These are phyloP conservation scores for Ceratocystis colombiana DNA, from an alignment of 2,329 filamentous ascomycete species.

Conservation along the genomic window DNA sequence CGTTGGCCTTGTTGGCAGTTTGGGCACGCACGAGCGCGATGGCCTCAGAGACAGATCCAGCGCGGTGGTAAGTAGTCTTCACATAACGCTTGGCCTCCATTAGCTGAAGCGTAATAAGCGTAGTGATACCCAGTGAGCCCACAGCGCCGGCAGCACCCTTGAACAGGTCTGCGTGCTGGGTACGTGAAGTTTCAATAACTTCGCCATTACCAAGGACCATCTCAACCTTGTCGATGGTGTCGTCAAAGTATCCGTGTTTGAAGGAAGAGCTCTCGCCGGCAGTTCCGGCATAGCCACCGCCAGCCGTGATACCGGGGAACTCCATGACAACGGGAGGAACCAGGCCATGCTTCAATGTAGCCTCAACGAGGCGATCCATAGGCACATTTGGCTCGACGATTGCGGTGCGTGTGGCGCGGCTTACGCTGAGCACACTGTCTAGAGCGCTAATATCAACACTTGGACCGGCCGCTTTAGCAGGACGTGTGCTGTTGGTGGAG, in stretches of 20 bases:
- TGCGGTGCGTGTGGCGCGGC: slow-evolving; percentile 45
- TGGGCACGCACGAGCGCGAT: slow-evolving; percentile 42
- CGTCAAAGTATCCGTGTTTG: slow-evolving; percentile 61
- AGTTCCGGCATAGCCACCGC: slow-evolving; percentile 61
- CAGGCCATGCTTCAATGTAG: slow-evolving; percentile 53
- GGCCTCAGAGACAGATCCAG: slow-evolving; percentile 40
- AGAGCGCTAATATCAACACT: slow-evolving; percentile 58
- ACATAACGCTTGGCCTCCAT: slow-evolving; percentile 52
- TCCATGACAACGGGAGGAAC: slow-evolving; percentile 66
- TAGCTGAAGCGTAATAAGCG: slow-evolving; percentile 54
- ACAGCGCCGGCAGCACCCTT: slow-evolving; percentile 55
- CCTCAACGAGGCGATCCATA: slow-evolving; percentile 60
- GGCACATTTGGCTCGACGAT: slow-evolving; percentile 67
- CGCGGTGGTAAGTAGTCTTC: slow-evolving; percentile 51
- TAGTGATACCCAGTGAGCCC: slow-evolving; percentile 58
- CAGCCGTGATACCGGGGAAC: slow-evolving; percentile 65
- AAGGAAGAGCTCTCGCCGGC: slow-evolving; percentile 62
- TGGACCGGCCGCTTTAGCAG: slow-evolving; percentile 34
- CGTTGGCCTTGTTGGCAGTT: slow-evolving; percentile 39
- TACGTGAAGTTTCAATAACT: slow-evolving; percentile 44
- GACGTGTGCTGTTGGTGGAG: slow-evolving; percentile 63
- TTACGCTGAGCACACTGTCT: slow-evolving; percentile 53
- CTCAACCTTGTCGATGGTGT: slow-evolving; percentile 53
- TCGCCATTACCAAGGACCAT: slow-evolving; percentile 60
- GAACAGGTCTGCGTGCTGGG: slow-evolving; percentile 48